These are phyloP conservation scores for Trichothecium roseum DNA, from an alignment of 2,329 filamentous ascomycete genomes.

Conservation along the genomic window DNA sequence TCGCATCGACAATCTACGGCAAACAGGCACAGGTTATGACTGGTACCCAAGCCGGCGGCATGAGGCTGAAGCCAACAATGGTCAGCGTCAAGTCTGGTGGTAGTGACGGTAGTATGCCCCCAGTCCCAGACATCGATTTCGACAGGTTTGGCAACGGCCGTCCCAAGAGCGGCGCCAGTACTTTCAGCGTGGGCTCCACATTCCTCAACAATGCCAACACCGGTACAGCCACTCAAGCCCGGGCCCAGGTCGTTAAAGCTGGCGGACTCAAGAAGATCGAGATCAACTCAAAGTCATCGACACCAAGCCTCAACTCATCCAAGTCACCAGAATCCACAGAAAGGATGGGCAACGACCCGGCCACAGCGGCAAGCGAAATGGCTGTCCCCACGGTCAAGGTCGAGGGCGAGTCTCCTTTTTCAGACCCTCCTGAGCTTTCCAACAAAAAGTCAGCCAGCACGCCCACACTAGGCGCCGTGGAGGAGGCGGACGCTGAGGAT, in stretches of 20 bases:
- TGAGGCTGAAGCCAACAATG: constrained; percentile 80
- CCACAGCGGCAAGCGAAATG: not conserved
- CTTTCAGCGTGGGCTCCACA: constrained; percentile 58
- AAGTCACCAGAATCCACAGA: not conserved
- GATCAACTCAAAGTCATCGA: constrained; percentile 21
- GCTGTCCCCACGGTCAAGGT: constrained; percentile 20
- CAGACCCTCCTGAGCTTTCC: constrained; percentile 49
- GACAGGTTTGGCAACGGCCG: constrained; percentile 40
- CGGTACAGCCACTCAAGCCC: constrained; percentile 35
- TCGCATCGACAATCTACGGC: constrained; percentile 89
- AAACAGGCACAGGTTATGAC: constrained; percentile 77
- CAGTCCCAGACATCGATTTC: constrained; percentile 62
- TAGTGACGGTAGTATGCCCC: constrained; percentile 48
- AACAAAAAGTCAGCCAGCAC: constrained; percentile 22
- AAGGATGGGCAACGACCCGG: not conserved
- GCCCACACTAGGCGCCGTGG: constrained; percentile 42
- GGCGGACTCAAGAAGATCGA: constrained; percentile 39
- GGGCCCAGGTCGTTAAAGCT: constrained; percentile 51
- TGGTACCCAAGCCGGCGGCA: constrained; percentile 69
- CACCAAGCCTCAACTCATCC: constrained; percentile 13
- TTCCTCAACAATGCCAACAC: constrained; percentile 57
- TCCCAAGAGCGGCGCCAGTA: constrained; percentile 44
- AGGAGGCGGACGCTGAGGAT: constrained; percentile 37
- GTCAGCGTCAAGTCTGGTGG: constrained; percentile 76
- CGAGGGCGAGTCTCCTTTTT: constrained; percentile 32